Evolutionary conservation across 306 rosid genomes (phyloP).

Genomic region (Citrullus mucosospermus): DNA sequence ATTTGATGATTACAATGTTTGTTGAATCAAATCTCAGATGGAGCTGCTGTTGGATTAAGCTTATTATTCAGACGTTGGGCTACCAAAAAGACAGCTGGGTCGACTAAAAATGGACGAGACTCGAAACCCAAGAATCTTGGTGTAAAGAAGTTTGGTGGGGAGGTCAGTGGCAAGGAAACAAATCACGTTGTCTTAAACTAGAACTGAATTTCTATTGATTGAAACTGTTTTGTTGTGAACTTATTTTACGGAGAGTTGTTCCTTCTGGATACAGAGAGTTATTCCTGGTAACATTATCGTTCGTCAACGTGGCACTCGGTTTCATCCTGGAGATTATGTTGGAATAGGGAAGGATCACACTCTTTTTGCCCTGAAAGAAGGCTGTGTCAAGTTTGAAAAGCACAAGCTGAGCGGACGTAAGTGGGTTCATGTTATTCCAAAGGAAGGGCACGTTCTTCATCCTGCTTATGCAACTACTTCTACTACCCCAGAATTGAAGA

Average conservation of each 20-base stretch:
- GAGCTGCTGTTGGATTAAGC: conserved; percentile 60
- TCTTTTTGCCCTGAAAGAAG: conserved; percentile 74
- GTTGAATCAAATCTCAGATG: conserved; percentile 28
- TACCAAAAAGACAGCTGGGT: conserved; percentile 70
- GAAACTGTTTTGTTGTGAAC: neutral
- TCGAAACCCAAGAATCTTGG: conserved; percentile 89
- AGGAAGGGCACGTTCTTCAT: conserved; percentile 80
- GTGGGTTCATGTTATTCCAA: conserved; percentile 77
- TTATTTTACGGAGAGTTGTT: neutral
- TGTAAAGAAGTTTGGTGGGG: conserved; percentile 87
- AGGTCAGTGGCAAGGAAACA: conserved; percentile 33
- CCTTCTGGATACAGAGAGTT: conserved; percentile 41
- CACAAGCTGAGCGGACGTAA: conserved; percentile 71
- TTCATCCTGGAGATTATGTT: conserved; percentile 88
- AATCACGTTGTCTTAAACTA: neutral
- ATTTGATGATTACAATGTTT: conserved; percentile 9
- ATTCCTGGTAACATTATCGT: conserved; percentile 88
- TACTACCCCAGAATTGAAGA: conserved; percentile 20
- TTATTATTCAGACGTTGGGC: conserved; percentile 82
- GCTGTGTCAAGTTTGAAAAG: conserved; percentile 61
- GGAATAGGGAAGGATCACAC: conserved; percentile 84
- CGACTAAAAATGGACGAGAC: conserved; percentile 88
- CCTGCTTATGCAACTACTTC: conserved; percentile 40
- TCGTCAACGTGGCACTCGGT: conserved; percentile 80
- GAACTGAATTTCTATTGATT: neutral